Percentiles rank a stretch among this genome's conserved stretches.
phyloP scores from a whole-genome alignment of 331 rosid species.

The Dryas integrifolia region DNA sequence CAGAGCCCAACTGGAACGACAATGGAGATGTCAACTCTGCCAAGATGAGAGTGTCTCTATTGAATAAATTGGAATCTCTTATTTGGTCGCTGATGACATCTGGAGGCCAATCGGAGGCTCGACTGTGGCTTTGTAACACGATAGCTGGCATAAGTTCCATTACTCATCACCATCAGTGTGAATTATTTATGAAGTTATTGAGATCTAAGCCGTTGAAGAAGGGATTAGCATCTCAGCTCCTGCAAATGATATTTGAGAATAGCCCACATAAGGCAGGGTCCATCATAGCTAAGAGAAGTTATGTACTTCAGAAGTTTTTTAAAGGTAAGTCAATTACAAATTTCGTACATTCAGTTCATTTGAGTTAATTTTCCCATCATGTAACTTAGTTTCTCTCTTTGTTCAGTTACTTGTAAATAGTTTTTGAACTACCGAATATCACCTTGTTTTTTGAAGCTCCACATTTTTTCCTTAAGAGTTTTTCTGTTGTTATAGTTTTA shows the following conservation, averaged over 20 bases:
- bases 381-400: not conserved
- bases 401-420: not conserved
- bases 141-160: slow-evolving; percentile 51
- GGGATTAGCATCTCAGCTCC: slow-evolving; percentile 61
- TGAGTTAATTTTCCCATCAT: not conserved
- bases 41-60: slow-evolving; percentile 43
- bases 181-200: slow-evolving; percentile 50
- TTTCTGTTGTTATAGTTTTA: not conserved
- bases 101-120: slow-evolving; percentile 65
- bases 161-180: slow-evolving; percentile 40
- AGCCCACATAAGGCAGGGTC: slow-evolving; percentile 53
- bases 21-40: slow-evolving; percentile 30
- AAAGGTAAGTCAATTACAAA: slow-evolving; percentile 37
- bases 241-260: slow-evolving; percentile 61
- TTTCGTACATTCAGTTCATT: not conserved
- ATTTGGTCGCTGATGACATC: slow-evolving; percentile 51
- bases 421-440: not conserved
- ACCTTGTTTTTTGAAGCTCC: not conserved
- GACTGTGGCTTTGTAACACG: slow-evolving; percentile 73
- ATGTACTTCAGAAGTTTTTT: slow-evolving; percentile 56
- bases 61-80: slow-evolving; percentile 57
- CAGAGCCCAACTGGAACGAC: slow-evolving; percentile 47
- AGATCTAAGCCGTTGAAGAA: slow-evolving; percentile 37
- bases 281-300: slow-evolving; percentile 52
- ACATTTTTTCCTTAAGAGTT: not conserved